Evolutionary conservation across 495 filamentous ascomycete species (phyloP).

Genomic region (Aspergillus asperescens): DNA sequence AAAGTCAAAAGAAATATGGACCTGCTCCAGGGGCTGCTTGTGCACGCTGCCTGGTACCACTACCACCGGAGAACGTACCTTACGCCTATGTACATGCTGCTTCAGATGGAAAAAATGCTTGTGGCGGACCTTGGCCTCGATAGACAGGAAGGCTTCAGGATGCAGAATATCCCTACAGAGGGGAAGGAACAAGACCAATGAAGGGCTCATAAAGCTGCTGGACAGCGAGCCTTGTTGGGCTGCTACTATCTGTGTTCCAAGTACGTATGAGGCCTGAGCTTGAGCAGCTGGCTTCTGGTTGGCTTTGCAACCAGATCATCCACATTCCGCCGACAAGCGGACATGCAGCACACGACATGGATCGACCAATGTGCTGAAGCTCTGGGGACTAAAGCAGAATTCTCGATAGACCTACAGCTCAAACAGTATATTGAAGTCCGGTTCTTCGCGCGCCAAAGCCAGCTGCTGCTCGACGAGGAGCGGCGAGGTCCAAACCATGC

Average conservation of each 20-base stretch:
- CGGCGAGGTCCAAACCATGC: no score
- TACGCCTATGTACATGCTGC: background rate
- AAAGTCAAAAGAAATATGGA: no score
- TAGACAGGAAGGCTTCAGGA: background rate
- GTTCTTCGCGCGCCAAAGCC: background rate
- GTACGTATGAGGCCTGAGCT: background rate
- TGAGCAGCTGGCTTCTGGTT: background rate
- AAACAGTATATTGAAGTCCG: background rate
- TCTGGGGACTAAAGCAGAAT: background rate
- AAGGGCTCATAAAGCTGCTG: background rate
- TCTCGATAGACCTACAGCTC: background rate
- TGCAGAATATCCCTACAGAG: background rate
- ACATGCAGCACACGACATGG: conserved; percentile 4
- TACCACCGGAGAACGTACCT: background rate
- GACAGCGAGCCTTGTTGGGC: background rate
- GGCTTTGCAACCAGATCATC: background rate
- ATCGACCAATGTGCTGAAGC: background rate
- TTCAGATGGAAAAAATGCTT: background rate
- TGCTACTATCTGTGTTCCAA: conserved; percentile 6
- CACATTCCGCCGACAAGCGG: conserved; percentile 2
- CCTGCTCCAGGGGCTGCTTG: background rate
- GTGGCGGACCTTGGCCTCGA: background rate
- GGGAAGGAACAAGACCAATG: background rate
- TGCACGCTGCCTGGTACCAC: background rate
- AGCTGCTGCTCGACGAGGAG: background rate